Evolutionary conservation across 257 asterid species (phyloP), one percentile per base, ranked within the genome.

Genomic region (Jaltomata sinuosa): DNA sequence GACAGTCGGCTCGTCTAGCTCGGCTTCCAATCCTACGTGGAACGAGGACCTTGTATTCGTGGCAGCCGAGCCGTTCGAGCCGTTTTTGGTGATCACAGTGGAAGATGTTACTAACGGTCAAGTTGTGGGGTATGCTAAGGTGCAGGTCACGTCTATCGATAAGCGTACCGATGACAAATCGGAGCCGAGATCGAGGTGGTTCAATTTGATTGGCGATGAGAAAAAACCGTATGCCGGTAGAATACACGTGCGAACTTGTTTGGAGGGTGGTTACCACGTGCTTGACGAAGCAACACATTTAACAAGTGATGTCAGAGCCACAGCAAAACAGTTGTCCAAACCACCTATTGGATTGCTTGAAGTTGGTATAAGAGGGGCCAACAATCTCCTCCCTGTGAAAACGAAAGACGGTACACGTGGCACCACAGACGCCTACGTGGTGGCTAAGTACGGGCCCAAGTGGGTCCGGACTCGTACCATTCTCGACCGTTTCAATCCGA

Each of bases 221-320:
- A 89, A 40, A 3, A 91, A 91, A 25, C 90, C 95, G 1, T 95
- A 94, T 12, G 96, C 96, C 0, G 98, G 98, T 22, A 87, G 99
- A 83, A 94, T 95, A 84, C 99, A 94, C 87, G 93, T 95, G 82
- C 91, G 94, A 47, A 89, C 89, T 3, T 91, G 97, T 82, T 49
- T 95, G 81, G 99, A 95, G 65, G 99, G 98, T 9, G 99, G 99
- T 52, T 95, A 95, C 88, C 99, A 95, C 89, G 98, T 95, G 94
- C 93, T 93, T 7, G 99, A 95, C 59, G 99, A 95, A 91, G 98
- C 99, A 4, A 93, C 97, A 80, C 94, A 94, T 84, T 92, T 94
- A 92, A 94, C 97, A 61, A 95, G 99, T 59, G 99, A 95, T 61
- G 99, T 91, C 8, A 85, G 97, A 11, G 91, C 98, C 82, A 93